phyloP scores from a whole-genome alignment of 2,329 filamentous ascomycete species.

The Ophiostoma triangulosporum region DNA sequence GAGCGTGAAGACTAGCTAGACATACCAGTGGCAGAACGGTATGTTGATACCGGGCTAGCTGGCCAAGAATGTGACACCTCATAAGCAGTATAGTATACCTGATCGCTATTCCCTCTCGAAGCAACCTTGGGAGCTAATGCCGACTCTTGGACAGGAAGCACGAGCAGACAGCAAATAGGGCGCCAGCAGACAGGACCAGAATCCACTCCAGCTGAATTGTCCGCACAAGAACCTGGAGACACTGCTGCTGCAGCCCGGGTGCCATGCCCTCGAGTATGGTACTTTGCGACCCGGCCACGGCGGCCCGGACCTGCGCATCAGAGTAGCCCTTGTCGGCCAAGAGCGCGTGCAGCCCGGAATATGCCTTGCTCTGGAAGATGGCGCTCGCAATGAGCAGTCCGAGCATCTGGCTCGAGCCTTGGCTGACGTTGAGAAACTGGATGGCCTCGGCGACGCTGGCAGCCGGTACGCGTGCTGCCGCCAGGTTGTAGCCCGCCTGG shows the following conservation, averaged over 20 bases:
- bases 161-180: slow-evolving; percentile 1
- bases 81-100: no score
- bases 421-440: slow-evolving; percentile 23
- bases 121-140: not conserved
- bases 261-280: not conserved
- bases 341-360: slow-evolving; percentile 1
- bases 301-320: slow-evolving; percentile 4
- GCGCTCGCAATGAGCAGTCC: slow-evolving; percentile 12
- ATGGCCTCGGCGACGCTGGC: slow-evolving; percentile 19
- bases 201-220: slow-evolving; percentile 10
- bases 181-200: slow-evolving; percentile 8
- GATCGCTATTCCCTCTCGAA: not conserved
- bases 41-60: no score
- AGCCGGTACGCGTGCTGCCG: slow-evolving; percentile 17
- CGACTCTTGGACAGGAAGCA: slow-evolving; percentile 20
- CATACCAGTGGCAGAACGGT: no score
- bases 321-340: slow-evolving; percentile 5
- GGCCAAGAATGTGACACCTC: no score
- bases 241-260: not conserved
- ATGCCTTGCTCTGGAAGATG: slow-evolving; percentile 12
- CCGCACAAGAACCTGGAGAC: slow-evolving; percentile 7
- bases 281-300: slow-evolving; percentile 11
- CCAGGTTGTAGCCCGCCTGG: slow-evolving; percentile 24
- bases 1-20: no score
- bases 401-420: slow-evolving; percentile 16